Evolutionary conservation across 495 filamentous ascomycete genomes (phyloP).

Genomic region (Annulohypoxylon nitens): DNA sequence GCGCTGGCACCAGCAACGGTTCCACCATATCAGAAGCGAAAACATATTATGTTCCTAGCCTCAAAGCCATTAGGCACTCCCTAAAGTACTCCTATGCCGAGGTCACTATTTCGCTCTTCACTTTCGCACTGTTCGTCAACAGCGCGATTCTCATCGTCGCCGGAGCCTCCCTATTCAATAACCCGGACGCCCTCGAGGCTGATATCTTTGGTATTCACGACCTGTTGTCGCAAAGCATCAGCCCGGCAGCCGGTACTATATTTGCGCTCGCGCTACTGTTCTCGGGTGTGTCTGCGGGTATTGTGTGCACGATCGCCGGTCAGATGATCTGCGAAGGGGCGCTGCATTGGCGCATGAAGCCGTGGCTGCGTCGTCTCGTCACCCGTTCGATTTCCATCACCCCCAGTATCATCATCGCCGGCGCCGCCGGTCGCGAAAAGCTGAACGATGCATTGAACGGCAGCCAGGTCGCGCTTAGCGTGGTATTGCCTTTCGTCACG

Average conservation of each 20-base stretch:
- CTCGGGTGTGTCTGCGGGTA: slow-evolving; percentile 81
- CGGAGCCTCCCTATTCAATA: slow-evolving; percentile 79
- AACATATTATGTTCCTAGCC: slow-evolving; percentile 78
- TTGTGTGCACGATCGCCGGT: slow-evolving; percentile 86
- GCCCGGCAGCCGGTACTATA: slow-evolving; percentile 77
- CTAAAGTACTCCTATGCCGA: slow-evolving; percentile 85
- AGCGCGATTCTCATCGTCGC: slow-evolving; percentile 90
- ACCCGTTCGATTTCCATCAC: slow-evolving; percentile 83
- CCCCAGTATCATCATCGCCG: slow-evolving; percentile 85
- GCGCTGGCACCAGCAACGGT: slow-evolving; percentile 44
- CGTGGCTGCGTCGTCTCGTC: slow-evolving; percentile 78
- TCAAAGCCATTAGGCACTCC: slow-evolving; percentile 81
- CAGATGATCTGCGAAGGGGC: slow-evolving; percentile 88
- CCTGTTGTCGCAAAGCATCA: slow-evolving; percentile 76
- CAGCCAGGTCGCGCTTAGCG: slow-evolving; percentile 82
- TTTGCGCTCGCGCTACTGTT: slow-evolving; percentile 83
- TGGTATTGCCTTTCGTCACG: slow-evolving; percentile 83
- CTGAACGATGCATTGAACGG: slow-evolving; percentile 80
- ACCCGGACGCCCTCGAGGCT: slow-evolving; percentile 68
- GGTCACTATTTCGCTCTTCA: slow-evolving; percentile 82
- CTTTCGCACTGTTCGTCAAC: slow-evolving; percentile 95
- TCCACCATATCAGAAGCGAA: slow-evolving; percentile 55
- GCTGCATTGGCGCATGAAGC: slow-evolving; percentile 75
- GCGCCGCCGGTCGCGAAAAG: slow-evolving; percentile 77
- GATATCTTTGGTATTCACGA: slow-evolving; percentile 87